These are phyloP conservation scores for Balakata baccata DNA, from an alignment of 345 rosid species.

Conservation along the genomic window DNA sequence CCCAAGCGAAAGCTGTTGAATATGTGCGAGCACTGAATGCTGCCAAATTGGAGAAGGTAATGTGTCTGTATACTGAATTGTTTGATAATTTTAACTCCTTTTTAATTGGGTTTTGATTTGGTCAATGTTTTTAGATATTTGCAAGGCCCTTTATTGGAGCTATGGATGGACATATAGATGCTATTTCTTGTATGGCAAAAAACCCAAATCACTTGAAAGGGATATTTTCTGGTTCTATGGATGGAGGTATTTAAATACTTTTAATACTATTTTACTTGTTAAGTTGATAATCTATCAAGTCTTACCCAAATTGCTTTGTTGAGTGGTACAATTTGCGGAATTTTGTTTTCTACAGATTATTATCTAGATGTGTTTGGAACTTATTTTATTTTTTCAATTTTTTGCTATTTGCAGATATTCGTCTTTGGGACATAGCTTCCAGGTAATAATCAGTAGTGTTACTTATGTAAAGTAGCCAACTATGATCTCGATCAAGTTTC, in stretches of 20 bases:
- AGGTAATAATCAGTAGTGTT: conserved; percentile 39
- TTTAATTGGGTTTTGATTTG: not conserved
- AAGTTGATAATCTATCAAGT: not conserved
- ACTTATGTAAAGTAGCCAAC: not conserved
- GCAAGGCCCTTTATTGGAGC: conserved; percentile 94
- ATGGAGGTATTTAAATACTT: conserved; percentile 59
- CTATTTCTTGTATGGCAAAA: conserved; percentile 90
- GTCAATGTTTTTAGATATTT: conserved; percentile 54
- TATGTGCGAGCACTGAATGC: conserved; percentile 85
- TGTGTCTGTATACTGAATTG: not conserved
- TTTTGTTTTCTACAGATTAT: not conserved
- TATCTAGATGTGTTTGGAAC: not conserved
- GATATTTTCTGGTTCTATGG: conserved; percentile 89
- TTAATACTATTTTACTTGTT: not conserved
- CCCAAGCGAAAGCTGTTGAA: conserved; percentile 83
- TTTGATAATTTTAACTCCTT: not conserved
- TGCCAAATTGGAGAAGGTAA: conserved; percentile 89
- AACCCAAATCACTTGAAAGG: conserved; percentile 83
- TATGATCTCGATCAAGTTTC: not conserved
- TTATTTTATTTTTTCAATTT: not conserved
- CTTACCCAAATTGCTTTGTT: not conserved
- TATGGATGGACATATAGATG: conserved; percentile 91
- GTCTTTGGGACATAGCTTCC: conserved; percentile 89
- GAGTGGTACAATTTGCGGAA: not conserved
- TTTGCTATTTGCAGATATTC: conserved; percentile 59